These are phyloP conservation scores for Sclerotinia nivalis DNA, from an alignment of 2,329 filamentous ascomycete genomes.

Conservation along the genomic window DNA sequence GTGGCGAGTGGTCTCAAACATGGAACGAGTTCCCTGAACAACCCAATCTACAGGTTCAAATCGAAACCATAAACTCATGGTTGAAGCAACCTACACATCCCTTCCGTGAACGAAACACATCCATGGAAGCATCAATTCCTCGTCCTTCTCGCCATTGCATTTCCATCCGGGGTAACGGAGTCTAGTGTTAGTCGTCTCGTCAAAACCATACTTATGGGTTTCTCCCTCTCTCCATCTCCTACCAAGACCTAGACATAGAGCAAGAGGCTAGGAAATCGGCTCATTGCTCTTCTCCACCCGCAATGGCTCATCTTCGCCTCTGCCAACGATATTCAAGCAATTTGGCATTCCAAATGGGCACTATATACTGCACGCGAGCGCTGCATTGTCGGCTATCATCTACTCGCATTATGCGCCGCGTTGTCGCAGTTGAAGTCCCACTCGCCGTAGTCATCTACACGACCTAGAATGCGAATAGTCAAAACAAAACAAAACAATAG, in stretches of 20 bases:
- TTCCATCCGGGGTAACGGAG: neutral
- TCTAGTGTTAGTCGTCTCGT: neutral
- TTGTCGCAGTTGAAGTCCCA: neutral
- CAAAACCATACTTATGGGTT: neutral
- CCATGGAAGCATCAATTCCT: neutral
- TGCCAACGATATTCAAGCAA: neutral
- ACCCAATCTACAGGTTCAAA: neutral
- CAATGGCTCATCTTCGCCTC: neutral
- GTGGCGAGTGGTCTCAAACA: neutral
- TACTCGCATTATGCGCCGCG: neutral
- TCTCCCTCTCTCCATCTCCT: neutral
- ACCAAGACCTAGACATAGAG: neutral
- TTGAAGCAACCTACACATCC: neutral
- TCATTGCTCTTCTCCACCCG: neutral
- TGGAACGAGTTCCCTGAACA: slow-evolving; percentile 3
- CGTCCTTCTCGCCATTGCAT: neutral
- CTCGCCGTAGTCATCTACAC: neutral
- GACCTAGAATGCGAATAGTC: no score
- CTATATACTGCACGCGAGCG: neutral
- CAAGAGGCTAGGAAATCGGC: neutral
- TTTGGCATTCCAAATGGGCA: slow-evolving; percentile 7
- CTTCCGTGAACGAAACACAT: neutral
- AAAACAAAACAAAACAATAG: no score
- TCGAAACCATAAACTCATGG: neutral
- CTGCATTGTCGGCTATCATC: neutral